phyloP scores from a whole-genome alignment of 108 stramenopile species.

The Asterionellopsis glacialis region DNA sequence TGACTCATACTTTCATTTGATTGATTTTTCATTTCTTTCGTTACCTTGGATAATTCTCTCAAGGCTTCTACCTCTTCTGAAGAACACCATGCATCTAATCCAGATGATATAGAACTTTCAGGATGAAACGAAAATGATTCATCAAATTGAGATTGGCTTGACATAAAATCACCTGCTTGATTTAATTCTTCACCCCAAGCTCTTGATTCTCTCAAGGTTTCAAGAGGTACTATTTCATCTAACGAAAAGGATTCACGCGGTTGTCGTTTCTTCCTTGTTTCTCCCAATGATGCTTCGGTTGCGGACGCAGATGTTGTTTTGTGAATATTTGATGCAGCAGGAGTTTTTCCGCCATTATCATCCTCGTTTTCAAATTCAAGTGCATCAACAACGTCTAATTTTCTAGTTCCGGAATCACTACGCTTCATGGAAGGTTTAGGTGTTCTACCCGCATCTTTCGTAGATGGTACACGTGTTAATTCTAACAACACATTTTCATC shows the following conservation, averaged over 20 bases:
- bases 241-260: no score
- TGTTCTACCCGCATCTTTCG: no score
- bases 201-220: no score
- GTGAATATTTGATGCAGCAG: background rate
- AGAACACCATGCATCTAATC: background rate
- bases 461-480: slow-evolving; percentile 17
- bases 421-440: no score
- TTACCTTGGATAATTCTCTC: slow-evolving; percentile 30
- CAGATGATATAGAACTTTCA: background rate
- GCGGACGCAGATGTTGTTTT: background rate
- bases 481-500: slow-evolving; percentile 43
- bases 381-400: no score
- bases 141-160: no score
- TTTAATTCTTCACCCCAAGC: no score
- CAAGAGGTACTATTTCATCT: no score
- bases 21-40: slow-evolving; percentile 32
- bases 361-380: no score
- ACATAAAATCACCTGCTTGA: no score
- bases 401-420: no score
- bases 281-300: background rate
- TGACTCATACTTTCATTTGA: slow-evolving; percentile 7
- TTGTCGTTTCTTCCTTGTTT: background rate
- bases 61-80: slow-evolving; percentile 36
- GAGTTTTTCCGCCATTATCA: background rate
- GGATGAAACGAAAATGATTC: background rate